Conservation (phyloP, 2,329 filamentous ascomycete species). For the Xylaria sp. region DNA sequence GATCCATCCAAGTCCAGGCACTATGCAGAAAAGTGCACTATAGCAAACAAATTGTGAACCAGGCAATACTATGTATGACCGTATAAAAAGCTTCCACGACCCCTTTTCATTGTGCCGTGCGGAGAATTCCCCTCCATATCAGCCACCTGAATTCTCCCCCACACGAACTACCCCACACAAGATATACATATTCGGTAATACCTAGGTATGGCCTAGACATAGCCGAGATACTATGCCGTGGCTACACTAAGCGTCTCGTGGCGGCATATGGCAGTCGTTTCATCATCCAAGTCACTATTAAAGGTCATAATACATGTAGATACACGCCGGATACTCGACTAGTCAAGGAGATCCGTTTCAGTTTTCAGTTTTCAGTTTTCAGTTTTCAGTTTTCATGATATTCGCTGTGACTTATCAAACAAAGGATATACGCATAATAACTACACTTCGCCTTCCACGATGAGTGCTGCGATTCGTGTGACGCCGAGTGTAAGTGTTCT, state of each 20-base stretch:
- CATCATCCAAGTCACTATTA: slow-evolving; percentile 4
- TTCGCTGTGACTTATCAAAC: background rate
- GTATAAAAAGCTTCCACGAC: background rate
- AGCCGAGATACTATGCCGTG: slow-evolving; percentile 25
- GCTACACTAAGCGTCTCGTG: slow-evolving; percentile 3
- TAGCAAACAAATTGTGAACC: no score
- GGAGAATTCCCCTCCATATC: slow-evolving; percentile 22
- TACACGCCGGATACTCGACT: background rate
- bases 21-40: no score
- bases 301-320: background rate
- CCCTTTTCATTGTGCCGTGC: slow-evolving; percentile 13
- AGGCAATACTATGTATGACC: no score
- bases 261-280: slow-evolving; percentile 4
- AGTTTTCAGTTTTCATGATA: background rate
- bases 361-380: no score
- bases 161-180: slow-evolving; percentile 31
- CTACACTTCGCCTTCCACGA: slow-evolving; percentile 32
- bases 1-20: background rate
- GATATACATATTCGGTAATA: background rate
- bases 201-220: background rate
- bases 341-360: background rate
- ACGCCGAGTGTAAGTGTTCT: slow-evolving; percentile 50
- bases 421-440: background rate
- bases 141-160: slow-evolving; percentile 19
- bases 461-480: slow-evolving; percentile 50